Base-by-base conservation (phyloP, 805 yeast genomes). In the Cyberlindnera euphorbiiphila region DNA sequence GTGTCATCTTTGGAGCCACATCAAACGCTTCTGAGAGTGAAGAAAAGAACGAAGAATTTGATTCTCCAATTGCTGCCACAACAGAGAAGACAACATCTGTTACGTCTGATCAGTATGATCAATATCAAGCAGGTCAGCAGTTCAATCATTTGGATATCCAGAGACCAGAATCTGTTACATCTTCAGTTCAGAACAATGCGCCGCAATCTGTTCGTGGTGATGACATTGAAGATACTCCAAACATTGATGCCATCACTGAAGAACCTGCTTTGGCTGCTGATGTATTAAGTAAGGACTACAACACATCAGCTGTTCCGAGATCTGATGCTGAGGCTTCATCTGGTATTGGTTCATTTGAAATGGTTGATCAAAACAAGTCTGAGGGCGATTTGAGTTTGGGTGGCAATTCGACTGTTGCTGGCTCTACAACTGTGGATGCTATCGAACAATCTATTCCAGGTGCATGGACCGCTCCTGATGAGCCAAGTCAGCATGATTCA, bases 141-240 rank as follows among this genome's bases (percentile, higher is more conserved):
- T 46, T 46, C 32, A 36, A 36, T 17, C 43, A 44, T 24, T 26
- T 34, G 49, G 74, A 55, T 64, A 61, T 52, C 28, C 52, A 46
- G 25, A 68, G 93, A 51, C 85, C 94, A 2, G 84, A 81, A 41
- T 85, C 95, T 0, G 75, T 84, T 26, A 85, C 96, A 0, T 87
- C 96, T 0, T 85, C 95, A 29, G 94, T 88, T 23, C 91, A 84
- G 51, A 89, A 89, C 62, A 88, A 91, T 58, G 87, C 97, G 3
- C 89, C 97, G 0, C 76, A 78, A 61, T 85, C 95, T 16, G 95
- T 87, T 7, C 78, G 96, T 43, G 95, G 85, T 45, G 96, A 80
- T 44, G 67, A 58, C 22, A 54, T 49, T 35, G 60, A 59, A 10
- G 64, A 64, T 13, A 48, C 54, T 10, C 49, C 57, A 17, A 37